A percentile compares a stretch with the other conserved stretches of the same genome.
These are phyloP conservation scores for Populus alba DNA, from an alignment of 345 rosid species.

Conservation along the genomic window DNA sequence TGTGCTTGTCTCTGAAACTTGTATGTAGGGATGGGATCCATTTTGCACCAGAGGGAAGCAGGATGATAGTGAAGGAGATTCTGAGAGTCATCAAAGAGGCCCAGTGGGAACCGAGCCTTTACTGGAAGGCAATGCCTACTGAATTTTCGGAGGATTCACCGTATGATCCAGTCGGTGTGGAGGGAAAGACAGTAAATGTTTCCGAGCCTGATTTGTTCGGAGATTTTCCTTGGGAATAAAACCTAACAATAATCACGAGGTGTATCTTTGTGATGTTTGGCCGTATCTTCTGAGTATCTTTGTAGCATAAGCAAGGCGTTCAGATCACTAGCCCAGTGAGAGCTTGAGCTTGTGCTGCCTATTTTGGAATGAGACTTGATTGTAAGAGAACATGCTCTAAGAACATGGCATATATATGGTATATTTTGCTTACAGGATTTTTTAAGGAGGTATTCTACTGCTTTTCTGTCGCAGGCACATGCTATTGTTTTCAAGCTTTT, in stretches of 20 bases:
- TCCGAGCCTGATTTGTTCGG: slow-evolving; percentile 3
- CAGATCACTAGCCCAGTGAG: neutral
- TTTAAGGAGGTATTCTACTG: no score
- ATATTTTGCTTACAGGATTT: no score
- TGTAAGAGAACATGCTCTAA: neutral
- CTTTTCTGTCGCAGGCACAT: no score
- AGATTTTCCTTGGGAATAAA: neutral
- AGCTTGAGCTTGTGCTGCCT: neutral
- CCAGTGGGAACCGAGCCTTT: slow-evolving; percentile 70
- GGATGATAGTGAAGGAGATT: slow-evolving; percentile 60
- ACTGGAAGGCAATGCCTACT: slow-evolving; percentile 48
- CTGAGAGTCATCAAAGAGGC: slow-evolving; percentile 53
- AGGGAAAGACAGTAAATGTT: slow-evolving; percentile 17
- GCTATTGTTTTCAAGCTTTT: no score
- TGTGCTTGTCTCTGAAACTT: neutral
- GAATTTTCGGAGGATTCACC: slow-evolving; percentile 53
- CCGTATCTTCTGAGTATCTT: neutral
- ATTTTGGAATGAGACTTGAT: neutral
- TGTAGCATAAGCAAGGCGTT: neutral
- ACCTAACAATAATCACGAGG: neutral
- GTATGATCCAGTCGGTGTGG: slow-evolving; percentile 8
- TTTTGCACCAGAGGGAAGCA: slow-evolving; percentile 58
- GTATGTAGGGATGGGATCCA: slow-evolving; percentile 71
- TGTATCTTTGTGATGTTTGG: neutral
- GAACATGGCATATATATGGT: no score